Conservation (phyloP, 2,329 filamentous ascomycete genomes). For the Pseudogymnoascus sp. region DNA sequence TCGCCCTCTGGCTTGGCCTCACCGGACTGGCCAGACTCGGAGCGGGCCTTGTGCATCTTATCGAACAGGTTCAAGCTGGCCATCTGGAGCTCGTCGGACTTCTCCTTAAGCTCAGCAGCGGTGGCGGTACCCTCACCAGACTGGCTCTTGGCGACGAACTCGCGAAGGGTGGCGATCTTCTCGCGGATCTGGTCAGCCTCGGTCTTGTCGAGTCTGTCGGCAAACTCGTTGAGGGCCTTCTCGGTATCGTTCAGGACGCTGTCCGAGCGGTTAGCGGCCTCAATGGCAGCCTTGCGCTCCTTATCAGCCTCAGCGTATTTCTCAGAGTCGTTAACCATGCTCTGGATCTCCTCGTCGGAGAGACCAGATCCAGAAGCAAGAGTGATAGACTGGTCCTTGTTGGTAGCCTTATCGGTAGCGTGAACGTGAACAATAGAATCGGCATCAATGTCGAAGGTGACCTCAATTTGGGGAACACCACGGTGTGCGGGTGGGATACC, state of each 20-base stretch:
- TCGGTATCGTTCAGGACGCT: conserved; percentile 95
- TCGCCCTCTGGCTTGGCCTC: conserved; percentile 38
- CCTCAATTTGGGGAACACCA: conserved; percentile 92
- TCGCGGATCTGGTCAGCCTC: conserved; percentile 90
- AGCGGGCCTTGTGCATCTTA: conserved; percentile 98
- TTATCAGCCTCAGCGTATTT: conserved; percentile 92
- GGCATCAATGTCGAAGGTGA: conserved; percentile 97
- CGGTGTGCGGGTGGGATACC: conserved; percentile 94
- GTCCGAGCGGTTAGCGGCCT: conserved; percentile 95
- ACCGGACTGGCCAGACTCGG: conserved; percentile 53
- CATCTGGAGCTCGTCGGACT: conserved; percentile 96
- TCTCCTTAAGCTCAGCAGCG: conserved; percentile 91
- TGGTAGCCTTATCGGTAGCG: conserved; percentile 98
- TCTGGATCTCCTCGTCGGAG: conserved; percentile 87
- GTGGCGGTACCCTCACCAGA: conserved; percentile 80
- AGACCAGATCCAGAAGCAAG: conserved; percentile 97
- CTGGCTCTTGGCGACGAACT: conserved; percentile 91
- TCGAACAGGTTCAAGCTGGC: conserved; percentile 95
- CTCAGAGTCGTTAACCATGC: conserved; percentile 97
- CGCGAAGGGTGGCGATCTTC: conserved; percentile 80
- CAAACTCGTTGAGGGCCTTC: conserved; percentile 94
- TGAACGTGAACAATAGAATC: conserved; percentile 97
- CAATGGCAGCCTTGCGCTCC: conserved; percentile 91
- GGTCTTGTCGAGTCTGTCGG: conserved; percentile 92
- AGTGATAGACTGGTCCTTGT: conserved; percentile 99